These are phyloP conservation scores for Microcyclospora tardicrescens DNA, from an alignment of 2,329 filamentous ascomycete species.

Conservation along the genomic window DNA sequence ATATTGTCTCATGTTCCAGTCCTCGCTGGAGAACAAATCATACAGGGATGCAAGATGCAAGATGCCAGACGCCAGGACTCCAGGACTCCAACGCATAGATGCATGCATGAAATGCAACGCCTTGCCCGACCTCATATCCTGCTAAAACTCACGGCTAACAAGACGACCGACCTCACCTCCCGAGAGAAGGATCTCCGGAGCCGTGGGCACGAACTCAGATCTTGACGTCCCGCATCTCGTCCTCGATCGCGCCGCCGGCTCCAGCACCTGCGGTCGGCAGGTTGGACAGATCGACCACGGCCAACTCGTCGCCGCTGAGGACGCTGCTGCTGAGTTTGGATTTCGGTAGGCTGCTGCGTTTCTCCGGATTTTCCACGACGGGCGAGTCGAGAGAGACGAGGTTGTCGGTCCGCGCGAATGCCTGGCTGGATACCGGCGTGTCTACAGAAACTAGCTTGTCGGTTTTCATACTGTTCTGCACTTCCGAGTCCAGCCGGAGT, in stretches of 20 bases:
- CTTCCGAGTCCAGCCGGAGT: constrained; percentile 25
- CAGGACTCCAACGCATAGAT: too few species aligned
- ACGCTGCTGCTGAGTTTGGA: constrained; percentile 15
- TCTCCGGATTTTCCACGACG: constrained; percentile 14
- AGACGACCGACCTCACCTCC: too few species aligned
- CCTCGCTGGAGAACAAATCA: too few species aligned
- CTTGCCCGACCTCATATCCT: too few species aligned
- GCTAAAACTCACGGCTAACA: too few species aligned
- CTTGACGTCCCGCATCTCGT: constrained; percentile 37
- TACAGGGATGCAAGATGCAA: too few species aligned
- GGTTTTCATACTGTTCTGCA: constrained; percentile 8
- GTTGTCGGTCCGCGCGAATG: constrained; percentile 9
- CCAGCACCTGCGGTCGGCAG: constrained; percentile 5
- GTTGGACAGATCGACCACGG: constrained; percentile 9
- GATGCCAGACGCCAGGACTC: too few species aligned
- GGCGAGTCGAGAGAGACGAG: constrained; percentile 24
- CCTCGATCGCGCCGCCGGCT: constrained; percentile 9
- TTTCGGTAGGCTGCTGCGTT: constrained; percentile 5
- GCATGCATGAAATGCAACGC: too few species aligned
- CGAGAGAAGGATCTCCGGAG: too few species aligned
- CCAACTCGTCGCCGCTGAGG: constrained; percentile 23
- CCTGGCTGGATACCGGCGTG: constrained; percentile 7
- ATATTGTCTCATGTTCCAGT: too few species aligned
- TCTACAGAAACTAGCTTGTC: constrained; percentile 31
- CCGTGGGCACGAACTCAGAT: constrained; percentile 15